Evolutionary conservation across 331 rosid genomes (phyloP).

Genomic region (Phaseolus coccineus): DNA sequence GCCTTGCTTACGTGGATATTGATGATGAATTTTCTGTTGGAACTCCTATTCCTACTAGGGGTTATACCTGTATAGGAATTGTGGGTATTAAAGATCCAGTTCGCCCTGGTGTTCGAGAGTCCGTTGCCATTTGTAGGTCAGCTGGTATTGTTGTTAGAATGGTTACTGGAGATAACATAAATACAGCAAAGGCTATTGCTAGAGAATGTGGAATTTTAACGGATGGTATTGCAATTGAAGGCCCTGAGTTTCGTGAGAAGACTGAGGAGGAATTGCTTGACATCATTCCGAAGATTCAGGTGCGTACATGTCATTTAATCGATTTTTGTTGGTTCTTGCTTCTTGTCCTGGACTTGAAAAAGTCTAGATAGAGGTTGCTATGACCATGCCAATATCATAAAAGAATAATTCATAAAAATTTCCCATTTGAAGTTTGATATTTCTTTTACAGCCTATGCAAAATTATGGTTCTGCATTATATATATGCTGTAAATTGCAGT

Average conservation of each 20-base stretch:
- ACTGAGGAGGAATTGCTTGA: slow-evolving; percentile 66
- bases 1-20: slow-evolving; percentile 86
- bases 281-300: slow-evolving; percentile 90
- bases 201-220: slow-evolving; percentile 98
- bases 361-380: slow-evolving; percentile 23
- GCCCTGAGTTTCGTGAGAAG: slow-evolving; percentile 88
- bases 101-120: slow-evolving; percentile 93
- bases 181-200: slow-evolving; percentile 98
- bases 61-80: slow-evolving; percentile 91
- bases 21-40: slow-evolving; percentile 59
- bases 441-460: slow-evolving; percentile 34
- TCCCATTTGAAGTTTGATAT: not conserved
- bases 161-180: slow-evolving; percentile 98
- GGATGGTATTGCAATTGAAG: slow-evolving; percentile 93
- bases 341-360: slow-evolving; percentile 12
- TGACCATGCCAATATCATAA: not conserved
- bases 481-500: slow-evolving; percentile 13
- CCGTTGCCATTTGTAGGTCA: slow-evolving; percentile 91
- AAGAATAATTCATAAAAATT: not conserved
- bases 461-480: slow-evolving; percentile 3
- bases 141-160: slow-evolving; percentile 93
- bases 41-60: slow-evolving; percentile 64
- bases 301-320: slow-evolving; percentile 41
- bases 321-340: slow-evolving; percentile 28
- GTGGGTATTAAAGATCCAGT: slow-evolving; percentile 99